These are phyloP conservation scores for Russula olivacea DNA, from an alignment of 768 basidiomycete species.

Conservation along the genomic window DNA sequence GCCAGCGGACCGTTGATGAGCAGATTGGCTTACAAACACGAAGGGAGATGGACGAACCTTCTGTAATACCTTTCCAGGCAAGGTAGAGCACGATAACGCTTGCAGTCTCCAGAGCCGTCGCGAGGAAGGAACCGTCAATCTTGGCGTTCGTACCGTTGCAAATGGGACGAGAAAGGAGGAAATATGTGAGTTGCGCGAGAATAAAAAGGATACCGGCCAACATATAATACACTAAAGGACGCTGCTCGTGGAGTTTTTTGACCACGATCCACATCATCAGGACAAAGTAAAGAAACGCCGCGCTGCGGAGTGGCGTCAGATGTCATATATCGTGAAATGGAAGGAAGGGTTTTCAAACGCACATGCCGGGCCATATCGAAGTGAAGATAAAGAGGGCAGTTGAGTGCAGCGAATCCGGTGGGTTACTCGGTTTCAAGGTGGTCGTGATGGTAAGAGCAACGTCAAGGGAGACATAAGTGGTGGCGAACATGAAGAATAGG, in stretches of 20 bases:
- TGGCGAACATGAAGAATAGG: conserved; percentile 58
- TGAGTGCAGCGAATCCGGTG: conserved; percentile 51
- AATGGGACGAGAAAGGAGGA: conserved; percentile 70
- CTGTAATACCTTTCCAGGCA: conserved; percentile 87
- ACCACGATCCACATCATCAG: conserved; percentile 82
- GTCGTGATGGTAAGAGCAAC: conserved; percentile 61
- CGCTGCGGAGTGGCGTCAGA: conserved; percentile 34
- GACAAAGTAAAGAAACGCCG: conserved; percentile 60
- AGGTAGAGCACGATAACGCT: conserved; percentile 61
- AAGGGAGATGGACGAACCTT: conserved; percentile 48
- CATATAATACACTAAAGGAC: conserved; percentile 75
- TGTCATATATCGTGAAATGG: background rate
- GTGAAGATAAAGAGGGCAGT: conserved; percentile 78
- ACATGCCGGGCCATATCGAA: conserved; percentile 74
- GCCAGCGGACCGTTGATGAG: conserved; percentile 5
- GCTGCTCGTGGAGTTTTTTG: conserved; percentile 65
- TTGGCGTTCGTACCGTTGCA: conserved; percentile 61
- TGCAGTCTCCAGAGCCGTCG: conserved; percentile 77
- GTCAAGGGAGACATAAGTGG: conserved; percentile 83
- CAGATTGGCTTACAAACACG: background rate
- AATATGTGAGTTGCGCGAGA: conserved; percentile 75
- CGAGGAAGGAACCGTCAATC: conserved; percentile 83
- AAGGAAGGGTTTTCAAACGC: conserved; percentile 35
- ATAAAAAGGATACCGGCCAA: conserved; percentile 72
- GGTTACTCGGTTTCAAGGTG: conserved; percentile 53